phyloP scores from a whole-genome alignment of 768 basidiomycete species.

The Termitomyces sp. region DNA sequence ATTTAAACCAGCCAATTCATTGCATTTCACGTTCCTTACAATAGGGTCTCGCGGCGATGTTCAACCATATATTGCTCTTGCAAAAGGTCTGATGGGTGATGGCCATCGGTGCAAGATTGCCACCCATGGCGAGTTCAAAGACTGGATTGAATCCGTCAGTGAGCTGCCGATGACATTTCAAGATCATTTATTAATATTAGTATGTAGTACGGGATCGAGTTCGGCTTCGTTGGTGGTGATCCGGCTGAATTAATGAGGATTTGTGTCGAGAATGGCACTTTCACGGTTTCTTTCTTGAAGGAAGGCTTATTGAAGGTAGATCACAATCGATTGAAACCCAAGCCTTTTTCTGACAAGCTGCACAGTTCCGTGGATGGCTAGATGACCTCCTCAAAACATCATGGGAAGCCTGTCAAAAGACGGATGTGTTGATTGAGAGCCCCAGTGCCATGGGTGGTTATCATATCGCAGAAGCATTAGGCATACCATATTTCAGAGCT shows the following conservation, averaged over 20 bases:
- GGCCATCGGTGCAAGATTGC: conserved; percentile 90
- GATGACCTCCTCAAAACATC: conserved; percentile 93
- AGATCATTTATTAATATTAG: conserved; percentile 4
- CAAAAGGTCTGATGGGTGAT: conserved; percentile 85
- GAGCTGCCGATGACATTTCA: background rate
- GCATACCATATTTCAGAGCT: conserved; percentile 90
- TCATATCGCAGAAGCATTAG: conserved; percentile 93
- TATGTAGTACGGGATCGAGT: conserved; percentile 88
- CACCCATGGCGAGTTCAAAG: conserved; percentile 90
- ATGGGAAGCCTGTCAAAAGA: conserved; percentile 94
- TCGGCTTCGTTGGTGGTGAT: conserved; percentile 91
- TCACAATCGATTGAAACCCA: background rate
- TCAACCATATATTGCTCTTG: conserved; percentile 95
- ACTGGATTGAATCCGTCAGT: conserved; percentile 92
- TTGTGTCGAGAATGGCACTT: conserved; percentile 97
- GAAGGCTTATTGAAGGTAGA: conserved; percentile 84
- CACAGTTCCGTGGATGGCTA: conserved; percentile 93
- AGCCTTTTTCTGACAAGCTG: conserved; percentile 8
- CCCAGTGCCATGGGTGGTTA: conserved; percentile 97
- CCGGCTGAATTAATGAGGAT: conserved; percentile 97
- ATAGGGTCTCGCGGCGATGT: conserved; percentile 97
- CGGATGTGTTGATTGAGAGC: conserved; percentile 90
- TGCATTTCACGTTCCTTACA: conserved; percentile 92
- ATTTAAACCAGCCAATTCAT: conserved; percentile 82
- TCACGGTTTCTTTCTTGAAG: conserved; percentile 91